Evolutionary conservation across 2,329 filamentous ascomycete genomes (phyloP).

Genomic region (Metarhizium guizhouense): DNA sequence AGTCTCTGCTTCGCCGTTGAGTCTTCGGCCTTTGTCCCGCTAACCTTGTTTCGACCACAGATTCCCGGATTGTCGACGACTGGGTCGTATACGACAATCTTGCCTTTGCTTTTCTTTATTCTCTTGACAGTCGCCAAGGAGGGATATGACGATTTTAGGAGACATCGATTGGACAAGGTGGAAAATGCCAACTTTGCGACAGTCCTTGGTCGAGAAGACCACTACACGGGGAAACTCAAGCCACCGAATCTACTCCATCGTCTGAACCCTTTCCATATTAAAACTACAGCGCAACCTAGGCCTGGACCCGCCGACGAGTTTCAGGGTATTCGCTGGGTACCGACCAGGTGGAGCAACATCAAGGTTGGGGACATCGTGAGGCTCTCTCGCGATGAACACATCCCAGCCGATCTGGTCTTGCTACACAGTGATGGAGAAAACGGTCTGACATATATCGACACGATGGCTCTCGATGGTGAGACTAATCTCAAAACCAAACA

Average conservation of each 20-base stretch:
- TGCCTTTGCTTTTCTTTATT: constrained; percentile 69
- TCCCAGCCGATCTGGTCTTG: constrained; percentile 77
- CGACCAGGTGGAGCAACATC: constrained; percentile 34
- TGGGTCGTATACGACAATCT: constrained; percentile 64
- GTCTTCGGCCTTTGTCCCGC: not conserved
- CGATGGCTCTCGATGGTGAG: constrained; percentile 76
- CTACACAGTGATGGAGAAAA: constrained; percentile 71
- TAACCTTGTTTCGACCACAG: constrained; percentile 10
- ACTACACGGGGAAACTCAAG: constrained; percentile 19
- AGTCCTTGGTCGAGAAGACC: constrained; percentile 31
- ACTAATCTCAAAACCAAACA: constrained; percentile 76
- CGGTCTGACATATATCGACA: constrained; percentile 73
- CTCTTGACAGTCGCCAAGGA: constrained; percentile 76
- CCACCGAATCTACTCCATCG: constrained; percentile 14
- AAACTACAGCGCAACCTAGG: constrained; percentile 18
- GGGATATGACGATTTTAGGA: constrained; percentile 75
- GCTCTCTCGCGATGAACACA: constrained; percentile 59
- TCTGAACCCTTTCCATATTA: constrained; percentile 24
- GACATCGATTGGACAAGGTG: constrained; percentile 71
- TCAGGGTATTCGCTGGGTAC: constrained; percentile 43
- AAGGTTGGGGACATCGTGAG: constrained; percentile 41
- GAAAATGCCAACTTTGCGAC: constrained; percentile 57
- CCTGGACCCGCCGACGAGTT: constrained; percentile 50
- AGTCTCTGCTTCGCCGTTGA: not conserved
- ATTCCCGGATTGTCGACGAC: constrained; percentile 68